Evolutionary conservation across 441 rosid species (phyloP).

Genomic region (Pelargonium citronellum): DNA sequence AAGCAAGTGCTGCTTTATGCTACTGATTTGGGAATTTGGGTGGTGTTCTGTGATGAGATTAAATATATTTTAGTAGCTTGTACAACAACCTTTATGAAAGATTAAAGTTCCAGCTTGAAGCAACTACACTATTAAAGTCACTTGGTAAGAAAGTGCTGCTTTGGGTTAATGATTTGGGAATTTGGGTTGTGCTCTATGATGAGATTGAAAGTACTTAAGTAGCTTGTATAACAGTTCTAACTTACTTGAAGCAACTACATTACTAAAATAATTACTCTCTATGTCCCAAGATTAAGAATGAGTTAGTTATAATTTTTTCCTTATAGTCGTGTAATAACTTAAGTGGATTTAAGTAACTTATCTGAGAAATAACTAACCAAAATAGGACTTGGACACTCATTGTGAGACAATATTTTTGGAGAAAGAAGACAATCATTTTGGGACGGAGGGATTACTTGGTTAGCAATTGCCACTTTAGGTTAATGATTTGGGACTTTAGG

Average conservation of each 20-base stretch:
- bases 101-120: neutral
- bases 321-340: no score
- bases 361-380: no score
- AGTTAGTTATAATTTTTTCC: no score
- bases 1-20: neutral
- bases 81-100: neutral
- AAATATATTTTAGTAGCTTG: neutral
- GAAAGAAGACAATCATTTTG: no score
- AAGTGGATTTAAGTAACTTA: no score
- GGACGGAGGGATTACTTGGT: no score
- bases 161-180: neutral
- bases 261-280: neutral
- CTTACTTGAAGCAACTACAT: neutral
- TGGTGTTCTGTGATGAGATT: neutral
- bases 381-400: no score
- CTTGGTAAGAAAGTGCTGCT: neutral
- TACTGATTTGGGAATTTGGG: neutral
- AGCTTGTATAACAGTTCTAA: conserved; percentile 1
- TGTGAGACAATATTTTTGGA: no score
- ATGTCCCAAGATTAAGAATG: no score
- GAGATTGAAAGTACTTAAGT: neutral
- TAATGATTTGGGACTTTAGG: neutral
- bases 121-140: neutral
- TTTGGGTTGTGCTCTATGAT: neutral
- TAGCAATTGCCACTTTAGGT: neutral